phyloP scores from a whole-genome alignment of 176 grass and related monocot species.

The Hsuehochloa calcarea region DNA sequence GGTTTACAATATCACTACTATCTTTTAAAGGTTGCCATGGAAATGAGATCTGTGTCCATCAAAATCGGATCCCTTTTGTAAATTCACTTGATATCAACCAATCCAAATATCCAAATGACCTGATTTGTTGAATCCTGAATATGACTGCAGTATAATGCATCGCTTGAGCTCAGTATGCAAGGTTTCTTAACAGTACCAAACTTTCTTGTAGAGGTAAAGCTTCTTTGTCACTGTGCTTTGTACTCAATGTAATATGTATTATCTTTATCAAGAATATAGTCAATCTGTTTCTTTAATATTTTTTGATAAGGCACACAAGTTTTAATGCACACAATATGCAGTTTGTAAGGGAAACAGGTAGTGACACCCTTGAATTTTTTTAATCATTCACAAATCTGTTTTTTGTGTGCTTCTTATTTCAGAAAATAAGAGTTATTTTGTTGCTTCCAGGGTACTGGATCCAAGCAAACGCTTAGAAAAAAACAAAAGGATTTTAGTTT shows the following conservation, averaged over 20 bases:
- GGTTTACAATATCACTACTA: not conserved
- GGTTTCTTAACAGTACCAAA: conserved; percentile 81
- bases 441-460: not conserved
- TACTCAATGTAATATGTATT: not conserved
- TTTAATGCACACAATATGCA: conserved; percentile 1
- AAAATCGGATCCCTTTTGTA: not conserved
- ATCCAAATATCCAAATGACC: not conserved
- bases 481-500: not conserved
- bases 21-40: not conserved
- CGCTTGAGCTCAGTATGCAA: conserved; percentile 55
- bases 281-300: not conserved
- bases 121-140: conserved; percentile 29
- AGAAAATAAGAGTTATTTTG: conserved; percentile 2
- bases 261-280: not conserved
- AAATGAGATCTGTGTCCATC: not conserved
- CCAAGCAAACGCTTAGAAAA: not conserved
- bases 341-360: not conserved
- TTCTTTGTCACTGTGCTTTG: conserved; percentile 16
- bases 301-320: not conserved
- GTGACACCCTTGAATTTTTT: not conserved
- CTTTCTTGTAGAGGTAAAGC: conserved; percentile 76
- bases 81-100: conserved; percentile 10
- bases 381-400: not conserved
- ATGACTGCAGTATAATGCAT: conserved; percentile 80
- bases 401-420: not conserved